Conservation (phyloP, 768 basidiomycete species). For the Pleurotus platypus region DNA sequence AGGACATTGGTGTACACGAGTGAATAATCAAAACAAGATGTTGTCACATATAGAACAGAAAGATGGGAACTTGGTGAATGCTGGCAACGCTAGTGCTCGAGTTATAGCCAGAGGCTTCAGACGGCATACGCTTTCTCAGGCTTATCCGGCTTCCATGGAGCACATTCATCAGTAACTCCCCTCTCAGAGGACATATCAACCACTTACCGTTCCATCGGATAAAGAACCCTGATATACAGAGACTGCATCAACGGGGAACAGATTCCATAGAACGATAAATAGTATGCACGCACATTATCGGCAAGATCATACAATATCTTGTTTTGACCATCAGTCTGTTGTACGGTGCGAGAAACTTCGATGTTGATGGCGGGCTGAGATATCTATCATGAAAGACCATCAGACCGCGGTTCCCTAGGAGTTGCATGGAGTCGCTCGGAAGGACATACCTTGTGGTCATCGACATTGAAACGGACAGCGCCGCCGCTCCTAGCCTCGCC, state of each 20-base stretch:
- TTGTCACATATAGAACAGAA: no score
- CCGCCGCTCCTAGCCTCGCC: constrained; percentile 2
- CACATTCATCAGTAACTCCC: no score
- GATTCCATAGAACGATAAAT: neutral
- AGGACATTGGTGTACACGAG: no score
- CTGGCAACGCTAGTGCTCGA: no score
- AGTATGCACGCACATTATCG: neutral
- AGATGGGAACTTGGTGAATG: no score
- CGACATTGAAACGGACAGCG: constrained; percentile 11
- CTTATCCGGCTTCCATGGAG: no score
- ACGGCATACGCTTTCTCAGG: neutral
- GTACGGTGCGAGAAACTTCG: constrained; percentile 6
- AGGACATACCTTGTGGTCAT: constrained; percentile 7
- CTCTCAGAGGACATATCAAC: neutral
- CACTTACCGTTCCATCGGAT: constrained; percentile 1
- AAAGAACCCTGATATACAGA: neutral
- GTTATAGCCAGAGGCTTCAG: neutral
- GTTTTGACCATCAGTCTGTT: constrained; percentile 1
- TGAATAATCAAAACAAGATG: no score
- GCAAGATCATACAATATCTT: neutral
- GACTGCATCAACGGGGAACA: neutral
- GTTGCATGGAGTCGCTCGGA: neutral
- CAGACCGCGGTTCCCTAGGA: neutral
- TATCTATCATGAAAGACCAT: neutral
- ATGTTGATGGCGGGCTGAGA: constrained; percentile 7